Percentiles rank a stretch among this genome's conserved stretches.
These are phyloP conservation scores for Ramichloridium luteum DNA, from an alignment of 2,329 filamentous ascomycete genomes.

Conservation along the genomic window DNA sequence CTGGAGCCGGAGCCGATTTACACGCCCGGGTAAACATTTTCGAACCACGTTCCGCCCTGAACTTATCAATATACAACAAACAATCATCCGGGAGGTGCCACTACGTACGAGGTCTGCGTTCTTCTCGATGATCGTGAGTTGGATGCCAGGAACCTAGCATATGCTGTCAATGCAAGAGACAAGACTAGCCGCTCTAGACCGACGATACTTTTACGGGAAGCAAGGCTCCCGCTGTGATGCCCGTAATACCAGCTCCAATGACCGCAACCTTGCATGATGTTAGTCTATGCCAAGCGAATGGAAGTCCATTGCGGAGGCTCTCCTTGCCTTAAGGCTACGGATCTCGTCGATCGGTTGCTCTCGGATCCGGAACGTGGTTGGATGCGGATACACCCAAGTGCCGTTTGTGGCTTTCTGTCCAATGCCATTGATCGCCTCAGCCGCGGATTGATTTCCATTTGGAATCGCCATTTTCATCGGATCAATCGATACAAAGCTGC, in stretches of 20 bases:
- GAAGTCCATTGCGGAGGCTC: conserved; percentile 1
- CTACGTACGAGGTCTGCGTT: conserved; percentile 50
- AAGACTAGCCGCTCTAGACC: not conserved
- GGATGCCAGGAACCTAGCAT: conserved; percentile 43
- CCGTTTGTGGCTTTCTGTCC: too few relatives aligned
- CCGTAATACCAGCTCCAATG: conserved; percentile 52
- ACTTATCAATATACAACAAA: conserved; percentile 5
- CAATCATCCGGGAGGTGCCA: conserved; percentile 10
- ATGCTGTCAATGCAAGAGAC: too few relatives aligned
- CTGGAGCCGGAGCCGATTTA: not conserved
- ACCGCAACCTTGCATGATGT: conserved; percentile 38
- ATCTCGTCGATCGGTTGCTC: conserved; percentile 21
- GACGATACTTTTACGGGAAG: conserved; percentile 48
- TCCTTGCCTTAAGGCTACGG: conserved; percentile 15
- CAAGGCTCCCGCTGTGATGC: conserved; percentile 52
- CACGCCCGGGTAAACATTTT: conserved; percentile 23
- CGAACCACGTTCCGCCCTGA: conserved; percentile 37
- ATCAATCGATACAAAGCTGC: too few relatives aligned
- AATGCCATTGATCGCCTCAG: too few relatives aligned
- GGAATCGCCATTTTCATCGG: too few relatives aligned
- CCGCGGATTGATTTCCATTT: too few relatives aligned
- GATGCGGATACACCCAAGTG: conserved; percentile 19
- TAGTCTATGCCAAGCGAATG: not conserved
- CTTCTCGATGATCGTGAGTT: conserved; percentile 56
- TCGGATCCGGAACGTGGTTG: conserved; percentile 19